Conservation (phyloP, 176 grass and related monocot species). For the Zizania latifolia region DNA sequence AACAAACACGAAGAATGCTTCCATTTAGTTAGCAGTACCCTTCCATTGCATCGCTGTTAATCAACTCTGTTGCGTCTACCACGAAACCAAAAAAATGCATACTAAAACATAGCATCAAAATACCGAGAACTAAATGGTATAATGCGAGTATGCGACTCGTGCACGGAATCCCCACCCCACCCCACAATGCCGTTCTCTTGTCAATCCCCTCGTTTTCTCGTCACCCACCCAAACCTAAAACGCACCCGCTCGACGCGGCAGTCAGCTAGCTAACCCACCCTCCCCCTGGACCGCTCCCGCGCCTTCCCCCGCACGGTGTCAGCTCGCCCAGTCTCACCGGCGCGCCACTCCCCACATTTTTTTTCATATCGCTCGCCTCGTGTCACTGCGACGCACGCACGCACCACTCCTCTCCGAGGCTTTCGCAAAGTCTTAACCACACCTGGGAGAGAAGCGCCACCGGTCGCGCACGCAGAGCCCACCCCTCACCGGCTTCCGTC, state of each 20-base stretch:
- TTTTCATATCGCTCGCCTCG: not conserved
- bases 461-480: slow-evolving; percentile 1
- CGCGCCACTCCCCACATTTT: not conserved
- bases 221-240: slow-evolving; percentile 56
- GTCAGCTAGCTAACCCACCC: slow-evolving; percentile 59
- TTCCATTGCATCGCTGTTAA: too few relatives aligned
- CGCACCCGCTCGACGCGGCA: slow-evolving; percentile 41
- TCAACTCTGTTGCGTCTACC: too few relatives aligned
- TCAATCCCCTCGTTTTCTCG: not conserved
- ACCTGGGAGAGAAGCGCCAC: slow-evolving; percentile 28
- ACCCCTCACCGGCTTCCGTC: not conserved
- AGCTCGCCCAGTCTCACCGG: slow-evolving; percentile 22
- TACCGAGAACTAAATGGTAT: not conserved
- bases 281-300: slow-evolving; percentile 13
- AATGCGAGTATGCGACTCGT: not conserved
- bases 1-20: too few relatives aligned
- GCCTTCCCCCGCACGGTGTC: not conserved
- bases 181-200: slow-evolving; percentile 2
- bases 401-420: not conserved
- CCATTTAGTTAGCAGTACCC: too few relatives aligned
- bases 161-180: not conserved
- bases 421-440: slow-evolving; percentile 30
- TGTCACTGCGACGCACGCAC: not conserved
- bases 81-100: too few relatives aligned
- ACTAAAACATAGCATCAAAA: not conserved